A percentile compares a stretch with the other conserved stretches of the same genome.
These are phyloP conservation scores for Fusarium staphyleae DNA, from an alignment of 2,329 filamentous ascomycete genomes.

Conservation along the genomic window DNA sequence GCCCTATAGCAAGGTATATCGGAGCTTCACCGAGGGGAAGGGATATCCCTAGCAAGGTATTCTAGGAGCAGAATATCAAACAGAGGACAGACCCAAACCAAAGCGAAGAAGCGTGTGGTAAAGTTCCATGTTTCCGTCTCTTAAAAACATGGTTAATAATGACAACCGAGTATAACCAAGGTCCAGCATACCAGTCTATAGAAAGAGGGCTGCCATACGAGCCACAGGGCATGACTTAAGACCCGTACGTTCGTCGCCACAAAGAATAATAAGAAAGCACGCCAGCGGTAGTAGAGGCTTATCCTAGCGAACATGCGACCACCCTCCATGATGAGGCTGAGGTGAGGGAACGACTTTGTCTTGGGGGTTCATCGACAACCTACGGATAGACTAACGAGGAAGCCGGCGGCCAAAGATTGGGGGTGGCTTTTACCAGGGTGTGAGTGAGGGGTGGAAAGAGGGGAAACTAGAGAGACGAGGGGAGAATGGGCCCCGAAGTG, in stretches of 20 bases:
- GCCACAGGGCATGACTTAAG: conserved; percentile 6
- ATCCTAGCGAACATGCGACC: conserved; percentile 1
- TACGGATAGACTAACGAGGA: conserved; percentile 10
- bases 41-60: neutral
- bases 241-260: neutral
- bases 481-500: conserved; percentile 27
- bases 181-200: conserved; percentile 8
- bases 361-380: conserved; percentile 4
- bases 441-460: conserved; percentile 17
- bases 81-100: conserved; percentile 4
- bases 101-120: conserved; percentile 3
- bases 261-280: neutral
- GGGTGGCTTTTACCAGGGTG: conserved; percentile 6
- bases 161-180: conserved; percentile 30
- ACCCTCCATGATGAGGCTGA: conserved; percentile 11
- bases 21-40: conserved; percentile 25
- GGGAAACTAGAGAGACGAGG: conserved; percentile 9
- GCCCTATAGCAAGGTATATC: neutral
- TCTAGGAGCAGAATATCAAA: conserved; percentile 5
- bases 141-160: conserved; percentile 3
- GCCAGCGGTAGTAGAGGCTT: neutral
- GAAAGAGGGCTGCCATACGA: conserved; percentile 5
- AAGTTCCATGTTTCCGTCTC: conserved; percentile 28
- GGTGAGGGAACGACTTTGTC: conserved; percentile 5
- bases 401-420: neutral